phyloP scores from a whole-genome alignment of 352 stramenopile species.

The Phytopythium aichiense region DNA sequence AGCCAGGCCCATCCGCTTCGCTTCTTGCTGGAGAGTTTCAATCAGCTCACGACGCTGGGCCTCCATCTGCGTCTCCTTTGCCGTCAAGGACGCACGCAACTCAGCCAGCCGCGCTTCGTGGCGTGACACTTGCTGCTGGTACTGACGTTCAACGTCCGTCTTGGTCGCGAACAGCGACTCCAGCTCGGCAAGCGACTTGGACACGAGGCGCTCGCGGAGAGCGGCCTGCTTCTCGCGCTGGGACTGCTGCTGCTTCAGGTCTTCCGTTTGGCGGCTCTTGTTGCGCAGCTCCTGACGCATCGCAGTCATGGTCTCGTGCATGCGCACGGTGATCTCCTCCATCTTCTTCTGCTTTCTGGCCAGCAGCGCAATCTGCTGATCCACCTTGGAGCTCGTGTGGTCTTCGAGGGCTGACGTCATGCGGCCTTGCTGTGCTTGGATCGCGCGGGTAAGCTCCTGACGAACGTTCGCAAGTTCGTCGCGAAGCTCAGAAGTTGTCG shows the following conservation, averaged over 20 bases:
- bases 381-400: slow-evolving; percentile 38
- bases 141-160: slow-evolving; percentile 44
- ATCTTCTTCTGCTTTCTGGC: slow-evolving; percentile 59
- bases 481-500: slow-evolving; percentile 31
- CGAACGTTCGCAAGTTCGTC: slow-evolving; percentile 53
- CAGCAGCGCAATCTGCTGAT: slow-evolving; percentile 46
- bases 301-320: slow-evolving; percentile 39
- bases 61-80: slow-evolving; percentile 50
- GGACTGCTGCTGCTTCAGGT: slow-evolving; percentile 15
- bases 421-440: slow-evolving; percentile 47
- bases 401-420: slow-evolving; percentile 45
- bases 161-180: slow-evolving; percentile 34
- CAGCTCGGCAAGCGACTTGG: slow-evolving; percentile 40
- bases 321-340: slow-evolving; percentile 35
- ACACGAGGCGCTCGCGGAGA: slow-evolving; percentile 45
- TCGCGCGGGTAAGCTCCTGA: slow-evolving; percentile 51
- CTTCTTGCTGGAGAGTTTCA: slow-evolving; percentile 52
- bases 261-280: slow-evolving; percentile 26
- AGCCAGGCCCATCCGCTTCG: slow-evolving; percentile 55
- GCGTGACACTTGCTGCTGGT: slow-evolving; percentile 22
- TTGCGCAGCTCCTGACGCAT: slow-evolving; percentile 35
- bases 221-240: slow-evolving; percentile 17
- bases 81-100: slow-evolving; percentile 31
- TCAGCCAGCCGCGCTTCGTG: slow-evolving; percentile 30
- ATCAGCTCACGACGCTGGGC: slow-evolving; percentile 46